Evolutionary conservation across 108 stramenopile species (phyloP).

Genomic region (Nitzschia sp.): DNA sequence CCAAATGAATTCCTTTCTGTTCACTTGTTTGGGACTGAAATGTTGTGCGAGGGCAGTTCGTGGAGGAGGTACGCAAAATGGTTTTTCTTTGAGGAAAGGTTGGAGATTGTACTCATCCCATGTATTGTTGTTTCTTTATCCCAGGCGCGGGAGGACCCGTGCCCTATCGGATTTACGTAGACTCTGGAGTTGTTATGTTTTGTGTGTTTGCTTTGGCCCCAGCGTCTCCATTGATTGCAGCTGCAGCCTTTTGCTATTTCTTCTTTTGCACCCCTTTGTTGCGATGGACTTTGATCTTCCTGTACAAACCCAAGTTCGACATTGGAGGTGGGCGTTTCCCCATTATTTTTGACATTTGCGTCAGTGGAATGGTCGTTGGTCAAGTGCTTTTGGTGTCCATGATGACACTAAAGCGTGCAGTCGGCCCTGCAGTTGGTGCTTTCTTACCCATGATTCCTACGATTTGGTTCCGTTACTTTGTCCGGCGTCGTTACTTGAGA

Average conservation of each 20-base stretch:
- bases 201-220: conserved; percentile 75
- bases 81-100: conserved; percentile 31
- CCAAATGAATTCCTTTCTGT: conserved; percentile 77
- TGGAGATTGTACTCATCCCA: conserved; percentile 6
- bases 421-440: conserved; percentile 72
- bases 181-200: conserved; percentile 78
- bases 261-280: conserved; percentile 65
- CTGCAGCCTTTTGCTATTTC: conserved; percentile 73
- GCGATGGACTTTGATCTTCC: conserved; percentile 70
- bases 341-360: conserved; percentile 72
- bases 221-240: conserved; percentile 75
- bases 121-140: background rate
- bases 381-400: conserved; percentile 48
- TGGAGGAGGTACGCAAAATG: conserved; percentile 33
- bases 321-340: conserved; percentile 79
- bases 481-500: conserved; percentile 51
- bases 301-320: conserved; percentile 82
- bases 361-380: conserved; percentile 65
- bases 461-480: conserved; percentile 50
- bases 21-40: conserved; percentile 43
- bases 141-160: conserved; percentile 74
- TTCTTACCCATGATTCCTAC: conserved; percentile 64
- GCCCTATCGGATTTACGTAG: conserved; percentile 83
- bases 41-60: conserved; percentile 41
- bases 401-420: conserved; percentile 58